A percentile compares a stretch with the other conserved stretches of the same genome.
Evolutionary conservation across 164 flowering plant genomes (phyloP).

Genomic region (Annona squamosa): DNA sequence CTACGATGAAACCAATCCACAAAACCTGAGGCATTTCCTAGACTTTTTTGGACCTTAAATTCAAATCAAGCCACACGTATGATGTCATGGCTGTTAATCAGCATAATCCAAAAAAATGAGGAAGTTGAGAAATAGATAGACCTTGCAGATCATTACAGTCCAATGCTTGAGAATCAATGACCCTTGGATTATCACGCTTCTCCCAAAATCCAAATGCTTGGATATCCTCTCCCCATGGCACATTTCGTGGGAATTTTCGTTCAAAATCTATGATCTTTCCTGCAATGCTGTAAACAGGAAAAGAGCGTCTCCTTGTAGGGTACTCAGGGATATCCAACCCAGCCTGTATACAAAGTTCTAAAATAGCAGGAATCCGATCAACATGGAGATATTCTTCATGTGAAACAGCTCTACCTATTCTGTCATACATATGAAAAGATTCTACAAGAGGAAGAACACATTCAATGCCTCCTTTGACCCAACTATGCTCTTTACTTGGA

Average conservation of each 20-base stretch:
- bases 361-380: constrained; percentile 45
- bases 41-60: too few species aligned
- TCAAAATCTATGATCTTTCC: constrained; percentile 51
- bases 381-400: constrained; percentile 41
- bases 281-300: constrained; percentile 38
- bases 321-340: constrained; percentile 48
- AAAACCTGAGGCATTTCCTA: too few species aligned
- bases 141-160: constrained; percentile 34
- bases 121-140: constrained; percentile 12
- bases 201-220: constrained; percentile 43
- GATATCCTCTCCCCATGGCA: constrained; percentile 25
- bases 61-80: too few species aligned
- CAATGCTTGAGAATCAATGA: constrained; percentile 1
- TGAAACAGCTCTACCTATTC: constrained; percentile 50
- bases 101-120: background rate
- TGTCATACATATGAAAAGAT: constrained; percentile 51
- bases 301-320: constrained; percentile 43
- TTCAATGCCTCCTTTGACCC: constrained; percentile 32
- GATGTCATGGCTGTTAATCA: background rate
- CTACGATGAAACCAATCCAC: too few species aligned
- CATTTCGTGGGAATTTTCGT: constrained; percentile 39
- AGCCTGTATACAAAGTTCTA: constrained; percentile 51
- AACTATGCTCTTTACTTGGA: constrained; percentile 35
- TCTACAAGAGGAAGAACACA: constrained; percentile 38
- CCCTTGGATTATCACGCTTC: constrained; percentile 16